A percentile compares a stretch with the other conserved stretches of the same genome.
Conservation (phyloP, 179 eudicot species). For the Sideroxylon spinosum region DNA sequence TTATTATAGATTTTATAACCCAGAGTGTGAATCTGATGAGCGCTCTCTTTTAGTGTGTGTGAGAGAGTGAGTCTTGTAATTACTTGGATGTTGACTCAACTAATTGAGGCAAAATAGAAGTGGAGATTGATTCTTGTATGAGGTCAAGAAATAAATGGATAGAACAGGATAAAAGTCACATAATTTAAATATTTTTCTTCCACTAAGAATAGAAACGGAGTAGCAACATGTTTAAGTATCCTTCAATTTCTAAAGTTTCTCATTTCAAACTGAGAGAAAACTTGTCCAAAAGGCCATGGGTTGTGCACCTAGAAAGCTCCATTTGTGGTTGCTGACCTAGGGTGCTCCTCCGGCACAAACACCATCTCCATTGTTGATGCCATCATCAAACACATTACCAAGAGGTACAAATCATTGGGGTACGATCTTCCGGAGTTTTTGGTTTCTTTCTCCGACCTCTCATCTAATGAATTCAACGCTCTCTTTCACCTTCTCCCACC, state of each 20-base stretch:
- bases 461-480: conserved; percentile 92
- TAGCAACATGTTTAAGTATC: too few relatives aligned
- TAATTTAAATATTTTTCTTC: too few relatives aligned
- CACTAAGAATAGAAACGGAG: too few relatives aligned
- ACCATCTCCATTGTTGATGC: conserved; percentile 62
- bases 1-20: too few relatives aligned
- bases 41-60: too few relatives aligned
- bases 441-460: conserved; percentile 83
- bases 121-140: background rate
- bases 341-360: conserved; percentile 81
- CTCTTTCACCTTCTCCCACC: conserved; percentile 82
- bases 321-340: conserved; percentile 76
- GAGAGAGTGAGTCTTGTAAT: too few relatives aligned
- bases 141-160: too few relatives aligned
- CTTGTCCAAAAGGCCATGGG: background rate
- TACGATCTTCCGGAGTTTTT: conserved; percentile 67
- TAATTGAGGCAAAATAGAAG: background rate
- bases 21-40: too few relatives aligned
- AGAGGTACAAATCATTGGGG: conserved; percentile 60
- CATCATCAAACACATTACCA: conserved; percentile 61
- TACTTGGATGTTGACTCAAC: background rate
- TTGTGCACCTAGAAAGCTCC: conserved; percentile 41
- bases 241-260: too few relatives aligned
- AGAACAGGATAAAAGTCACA: too few relatives aligned
- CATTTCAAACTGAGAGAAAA: too few relatives aligned